Conservation (phyloP, 805 yeast species). For the Wickerhamomyces alni region DNA sequence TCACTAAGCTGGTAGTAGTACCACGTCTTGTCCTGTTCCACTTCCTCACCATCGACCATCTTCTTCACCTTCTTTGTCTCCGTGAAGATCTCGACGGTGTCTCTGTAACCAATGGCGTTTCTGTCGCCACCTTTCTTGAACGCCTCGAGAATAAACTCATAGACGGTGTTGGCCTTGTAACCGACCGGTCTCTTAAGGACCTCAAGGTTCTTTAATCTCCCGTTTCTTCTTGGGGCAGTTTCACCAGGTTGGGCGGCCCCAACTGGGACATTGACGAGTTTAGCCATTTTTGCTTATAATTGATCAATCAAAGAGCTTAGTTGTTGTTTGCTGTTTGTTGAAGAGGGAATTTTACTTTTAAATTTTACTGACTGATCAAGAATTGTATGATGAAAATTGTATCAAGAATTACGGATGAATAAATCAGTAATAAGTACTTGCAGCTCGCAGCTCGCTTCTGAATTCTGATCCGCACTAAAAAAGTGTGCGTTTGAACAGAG, state of each 20-base stretch:
- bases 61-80: slow-evolving; percentile 74
- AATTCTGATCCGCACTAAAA: too few relatives aligned
- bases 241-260: slow-evolving; percentile 71
- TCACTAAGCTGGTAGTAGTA: slow-evolving; percentile 70
- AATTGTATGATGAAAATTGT: too few relatives aligned
- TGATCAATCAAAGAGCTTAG: too few relatives aligned
- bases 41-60: slow-evolving; percentile 68
- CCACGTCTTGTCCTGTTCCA: slow-evolving; percentile 81
- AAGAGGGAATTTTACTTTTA: too few relatives aligned
- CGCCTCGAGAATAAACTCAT: slow-evolving; percentile 62
- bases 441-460: too few relatives aligned
- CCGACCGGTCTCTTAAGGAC: slow-evolving; percentile 56
- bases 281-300: too few relatives aligned
- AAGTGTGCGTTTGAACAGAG: too few relatives aligned
- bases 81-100: slow-evolving; percentile 61
- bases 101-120: slow-evolving; percentile 73
- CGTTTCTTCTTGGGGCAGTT: slow-evolving; percentile 76
- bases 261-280: slow-evolving; percentile 44
- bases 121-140: slow-evolving; percentile 48
- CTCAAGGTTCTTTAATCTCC: slow-evolving; percentile 38
- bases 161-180: slow-evolving; percentile 59
- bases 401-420: too few relatives aligned
- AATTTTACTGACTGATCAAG: too few relatives aligned
- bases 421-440: too few relatives aligned
- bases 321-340: neutral